These are phyloP conservation scores for Beauveria medogensis DNA, from an alignment of 2,329 filamentous ascomycete species.

Conservation along the genomic window DNA sequence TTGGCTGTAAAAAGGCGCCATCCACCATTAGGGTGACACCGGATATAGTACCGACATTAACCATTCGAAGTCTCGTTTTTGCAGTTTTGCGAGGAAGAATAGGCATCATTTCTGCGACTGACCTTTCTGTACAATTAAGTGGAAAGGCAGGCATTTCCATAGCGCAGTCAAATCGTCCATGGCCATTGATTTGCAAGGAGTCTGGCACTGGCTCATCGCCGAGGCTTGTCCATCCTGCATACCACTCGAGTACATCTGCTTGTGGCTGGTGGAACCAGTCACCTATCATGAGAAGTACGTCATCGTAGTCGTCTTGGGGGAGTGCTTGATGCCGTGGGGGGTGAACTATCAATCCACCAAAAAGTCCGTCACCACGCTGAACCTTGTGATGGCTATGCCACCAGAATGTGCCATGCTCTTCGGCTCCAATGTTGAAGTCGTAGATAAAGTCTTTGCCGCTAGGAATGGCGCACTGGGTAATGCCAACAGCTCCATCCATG, in stretches of 20 bases:
- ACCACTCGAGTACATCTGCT: slow-evolving; percentile 25
- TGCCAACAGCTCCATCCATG: slow-evolving; percentile 38
- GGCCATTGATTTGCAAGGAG: slow-evolving; percentile 28
- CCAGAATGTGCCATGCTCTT: slow-evolving; percentile 49
- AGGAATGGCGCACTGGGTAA: slow-evolving; percentile 34
- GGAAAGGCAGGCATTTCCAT: slow-evolving; percentile 20
- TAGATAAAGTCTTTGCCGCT: slow-evolving; percentile 28
- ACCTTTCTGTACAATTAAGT: slow-evolving; percentile 14
- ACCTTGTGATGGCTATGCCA: slow-evolving; percentile 51
- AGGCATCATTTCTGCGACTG: slow-evolving; percentile 11
- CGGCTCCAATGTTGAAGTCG: slow-evolving; percentile 44
- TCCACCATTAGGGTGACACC: slow-evolving; percentile 16
- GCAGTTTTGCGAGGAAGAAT: slow-evolving; percentile 11
- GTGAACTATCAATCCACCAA: slow-evolving; percentile 51
- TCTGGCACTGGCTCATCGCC: slow-evolving; percentile 33
- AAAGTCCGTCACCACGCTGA: slow-evolving; percentile 44
- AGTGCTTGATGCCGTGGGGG: slow-evolving; percentile 28
- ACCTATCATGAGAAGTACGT: slow-evolving; percentile 44
- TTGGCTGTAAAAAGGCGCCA: slow-evolving; percentile 16
- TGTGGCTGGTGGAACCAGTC: slow-evolving; percentile 31
- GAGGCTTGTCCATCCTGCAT: slow-evolving; percentile 24
- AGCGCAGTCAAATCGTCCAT: slow-evolving; percentile 23
- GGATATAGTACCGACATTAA: slow-evolving; percentile 19
- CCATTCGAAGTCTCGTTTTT: slow-evolving; percentile 15
- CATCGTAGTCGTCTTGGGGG: slow-evolving; percentile 25